Evolutionary conservation across 2,329 filamentous ascomycete species (phyloP), one percentile per base, ranked within the genome.

Genomic region (Xylariaceae sp.): DNA sequence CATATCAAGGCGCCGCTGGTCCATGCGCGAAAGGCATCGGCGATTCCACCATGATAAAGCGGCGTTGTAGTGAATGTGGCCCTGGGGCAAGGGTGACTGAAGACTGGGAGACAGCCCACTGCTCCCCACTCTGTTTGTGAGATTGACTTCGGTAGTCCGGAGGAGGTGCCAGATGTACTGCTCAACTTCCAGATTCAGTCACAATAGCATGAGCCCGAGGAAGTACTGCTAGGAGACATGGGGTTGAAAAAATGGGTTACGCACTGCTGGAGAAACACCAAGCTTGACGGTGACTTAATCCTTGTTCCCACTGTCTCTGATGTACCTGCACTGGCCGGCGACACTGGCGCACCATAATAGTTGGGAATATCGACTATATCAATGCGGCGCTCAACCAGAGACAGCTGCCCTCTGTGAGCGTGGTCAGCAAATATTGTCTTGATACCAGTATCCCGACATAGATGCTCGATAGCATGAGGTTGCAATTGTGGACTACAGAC

Each of bases 21-120:
- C 78, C 79, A 82, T 0, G 76, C 69, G 34, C 79, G 63, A 31
- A 83, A 72, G 14, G 74, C 67, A 52, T 83, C 80, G 1, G 78
- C 75, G 7, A 81, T 66, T 0, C 79, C 80, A 2, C 79, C 80
- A 48, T 83, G 78, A 46, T 81, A 83, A 0, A 83, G 63, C 0
- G 80, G 79, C 3, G 79, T 83, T 0, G 78, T 81, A 0, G 78
- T 78, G 48, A 83, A 83, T 0, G 76, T 80, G 0, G 75, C 71
- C 2, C 61, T 52, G 3, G 59, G 36, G 1, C 51, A 29, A 0
- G 58, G 54, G 3, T 57, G 47, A 0, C 51, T 46, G 7, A 81
- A 66, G 3, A 57, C 57, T 6, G 76, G 75, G 0, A 81, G 62
- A 0, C 74, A 73, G 2, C 70, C 71, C 3, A 78, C 67, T 3